phyloP scores from a whole-genome alignment of 306 rosid genomes.

The Carpinus fangiana region DNA sequence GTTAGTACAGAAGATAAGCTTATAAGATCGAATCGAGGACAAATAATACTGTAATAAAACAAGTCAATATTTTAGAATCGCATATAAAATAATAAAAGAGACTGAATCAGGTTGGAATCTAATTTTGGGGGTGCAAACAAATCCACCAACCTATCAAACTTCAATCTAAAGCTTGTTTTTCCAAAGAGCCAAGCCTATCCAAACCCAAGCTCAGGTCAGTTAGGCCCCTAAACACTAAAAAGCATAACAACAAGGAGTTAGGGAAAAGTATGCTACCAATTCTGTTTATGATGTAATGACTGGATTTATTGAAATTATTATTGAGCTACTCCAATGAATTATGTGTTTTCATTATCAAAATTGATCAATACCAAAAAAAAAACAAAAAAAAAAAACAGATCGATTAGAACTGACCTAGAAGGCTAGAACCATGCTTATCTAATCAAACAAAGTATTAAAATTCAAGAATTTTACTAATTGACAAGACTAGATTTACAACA shows the following conservation, averaged over 20 bases:
- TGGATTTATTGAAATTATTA: neutral
- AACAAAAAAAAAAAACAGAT: neutral
- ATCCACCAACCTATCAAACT: neutral
- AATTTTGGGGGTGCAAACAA: neutral
- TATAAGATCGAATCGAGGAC: neutral
- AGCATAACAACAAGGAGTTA: neutral
- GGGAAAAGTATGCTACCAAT: neutral
- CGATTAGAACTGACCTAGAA: neutral
- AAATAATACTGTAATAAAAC: neutral
- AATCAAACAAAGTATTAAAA: neutral
- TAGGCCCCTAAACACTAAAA: neutral
- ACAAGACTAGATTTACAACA: neutral
- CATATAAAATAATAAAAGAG: neutral
- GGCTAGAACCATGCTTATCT: neutral
- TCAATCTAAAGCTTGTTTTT: neutral
- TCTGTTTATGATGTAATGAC: neutral
- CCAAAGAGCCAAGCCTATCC: neutral
- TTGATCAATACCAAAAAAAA: neutral
- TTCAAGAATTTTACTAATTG: neutral
- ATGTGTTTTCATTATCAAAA: neutral
- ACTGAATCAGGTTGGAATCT: neutral
- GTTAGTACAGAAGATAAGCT: slow-evolving; percentile 1
- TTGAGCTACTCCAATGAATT: neutral
- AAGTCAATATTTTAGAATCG: neutral
- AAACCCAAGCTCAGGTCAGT: neutral